Conservation (phyloP, 1,284 basidiomycete species). For the Coniophora puteana region DNA sequence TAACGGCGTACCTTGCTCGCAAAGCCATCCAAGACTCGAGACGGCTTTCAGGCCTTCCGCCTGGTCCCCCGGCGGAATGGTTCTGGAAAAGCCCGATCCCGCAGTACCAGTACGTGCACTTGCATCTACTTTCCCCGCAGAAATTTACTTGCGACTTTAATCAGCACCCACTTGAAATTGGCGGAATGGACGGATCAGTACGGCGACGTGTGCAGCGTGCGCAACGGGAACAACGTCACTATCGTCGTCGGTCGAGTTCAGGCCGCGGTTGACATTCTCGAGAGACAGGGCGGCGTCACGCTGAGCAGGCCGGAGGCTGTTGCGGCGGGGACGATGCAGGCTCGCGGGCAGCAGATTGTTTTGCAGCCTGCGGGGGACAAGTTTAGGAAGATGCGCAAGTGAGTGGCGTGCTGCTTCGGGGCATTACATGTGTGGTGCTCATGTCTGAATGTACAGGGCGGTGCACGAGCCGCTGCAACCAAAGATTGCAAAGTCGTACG, state of each 20-base stretch:
- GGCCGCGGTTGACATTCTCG: constrained; percentile 46
- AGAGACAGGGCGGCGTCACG: constrained; percentile 41
- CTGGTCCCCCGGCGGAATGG: constrained; percentile 23
- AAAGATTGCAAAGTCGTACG: constrained; percentile 42
- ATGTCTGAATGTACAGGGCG: too few species aligned
- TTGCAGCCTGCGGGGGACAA: neutral
- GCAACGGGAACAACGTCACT: constrained; percentile 18
- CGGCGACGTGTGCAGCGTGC: constrained; percentile 26
- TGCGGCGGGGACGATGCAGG: constrained; percentile 38
- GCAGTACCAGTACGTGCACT: constrained; percentile 14
- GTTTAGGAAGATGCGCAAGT: neutral
- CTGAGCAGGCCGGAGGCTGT: constrained; percentile 41
- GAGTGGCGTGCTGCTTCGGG: too few species aligned
- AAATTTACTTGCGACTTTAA: neutral
- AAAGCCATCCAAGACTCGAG: too few species aligned
- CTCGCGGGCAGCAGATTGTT: neutral
- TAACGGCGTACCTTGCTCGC: too few species aligned
- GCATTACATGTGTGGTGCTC: too few species aligned
- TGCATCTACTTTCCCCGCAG: too few species aligned
- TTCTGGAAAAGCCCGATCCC: constrained; percentile 23
- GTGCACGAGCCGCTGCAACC: constrained; percentile 53
- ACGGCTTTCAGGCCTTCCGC: too few species aligned
- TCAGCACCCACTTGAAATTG: constrained; percentile 5
- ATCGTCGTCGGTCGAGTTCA: constrained; percentile 22
- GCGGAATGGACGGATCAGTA: constrained; percentile 26